Percentiles rank a stretch among this genome's conserved stretches.
Conservation (phyloP, 2,329 filamentous ascomycete species). For the Drechmeria coniospora region DNA sequence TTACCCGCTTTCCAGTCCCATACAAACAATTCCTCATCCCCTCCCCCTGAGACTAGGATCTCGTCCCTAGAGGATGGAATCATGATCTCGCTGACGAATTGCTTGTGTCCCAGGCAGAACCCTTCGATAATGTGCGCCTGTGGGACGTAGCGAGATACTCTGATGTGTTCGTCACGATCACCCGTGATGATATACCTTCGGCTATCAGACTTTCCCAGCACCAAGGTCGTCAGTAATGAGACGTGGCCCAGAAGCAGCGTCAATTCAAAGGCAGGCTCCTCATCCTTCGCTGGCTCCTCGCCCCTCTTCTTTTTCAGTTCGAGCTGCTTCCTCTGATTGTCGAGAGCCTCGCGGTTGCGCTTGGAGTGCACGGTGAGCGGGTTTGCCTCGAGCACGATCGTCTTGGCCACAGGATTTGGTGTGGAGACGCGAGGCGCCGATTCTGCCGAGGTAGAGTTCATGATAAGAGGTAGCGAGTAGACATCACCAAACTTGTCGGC, state of each 20-base stretch:
- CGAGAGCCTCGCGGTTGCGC: conserved; percentile 44
- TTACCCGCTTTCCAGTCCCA: conserved; percentile 62
- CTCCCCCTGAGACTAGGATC: conserved; percentile 73
- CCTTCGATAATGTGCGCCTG: conserved; percentile 80
- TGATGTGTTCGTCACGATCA: conserved; percentile 59
- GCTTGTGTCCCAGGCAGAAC: conserved; percentile 76
- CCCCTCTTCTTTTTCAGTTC: conserved; percentile 14
- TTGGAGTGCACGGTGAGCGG: conserved; percentile 47
- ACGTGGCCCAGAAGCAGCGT: conserved; percentile 81
- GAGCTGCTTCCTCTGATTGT: conserved; percentile 38
- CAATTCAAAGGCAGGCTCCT: conserved; percentile 48
- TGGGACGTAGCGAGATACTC: conserved; percentile 64
- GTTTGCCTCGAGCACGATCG: conserved; percentile 36
- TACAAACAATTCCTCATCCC: conserved; percentile 60
- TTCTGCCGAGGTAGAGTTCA: conserved; percentile 8
- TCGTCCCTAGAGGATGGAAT: conserved; percentile 39
- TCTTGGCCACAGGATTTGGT: conserved; percentile 11
- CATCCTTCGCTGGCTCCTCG: conserved; percentile 14
- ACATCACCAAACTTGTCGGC: conserved; percentile 97
- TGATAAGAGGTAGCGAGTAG: conserved; percentile 61
- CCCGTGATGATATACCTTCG: conserved; percentile 38
- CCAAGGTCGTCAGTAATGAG: conserved; percentile 75
- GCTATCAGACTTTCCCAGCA: conserved; percentile 29
- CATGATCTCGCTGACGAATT: conserved; percentile 69
- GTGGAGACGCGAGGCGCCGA: conserved; percentile 4